Base-by-base conservation (phyloP, 768 basidiomycete genomes). In the Suillus subluteus region DNA sequence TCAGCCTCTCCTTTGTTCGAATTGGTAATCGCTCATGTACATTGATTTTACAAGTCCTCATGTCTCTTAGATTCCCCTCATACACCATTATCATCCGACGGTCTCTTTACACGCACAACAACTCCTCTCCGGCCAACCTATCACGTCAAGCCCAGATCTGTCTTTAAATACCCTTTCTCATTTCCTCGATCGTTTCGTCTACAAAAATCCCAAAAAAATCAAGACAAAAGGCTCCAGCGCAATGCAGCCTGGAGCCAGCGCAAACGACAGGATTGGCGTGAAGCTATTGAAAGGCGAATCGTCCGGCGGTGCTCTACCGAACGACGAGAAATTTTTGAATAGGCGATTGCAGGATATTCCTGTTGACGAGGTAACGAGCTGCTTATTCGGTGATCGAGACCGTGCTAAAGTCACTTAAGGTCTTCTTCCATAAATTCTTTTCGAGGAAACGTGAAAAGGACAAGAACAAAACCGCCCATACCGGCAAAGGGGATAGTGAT, bases 131-230 rank as follows among this genome's bases (percentile, higher is more conserved):
- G 86, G 84, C 9, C 83, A 90, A 58, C 90, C 91, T 0, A 80
- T 98, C 13, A 94, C 94, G 0, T 91, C 92, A 12, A 90, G 87
- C 11, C 86, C 94, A 0, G 96, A 99, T 73, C 90, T 99, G 58
- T 89, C 93, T 12, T 88, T 95, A 65, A 96, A 98, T 80, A 96
- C 96, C 0, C 87, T 98, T 30, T 90, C 93, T 0, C 94, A 96
- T 72, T 98, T 99, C 87, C 86, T 99, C 48, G 98, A 99, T 75
- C 88, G 96, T 3, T 98, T 99, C 80, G 94, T 98, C 52, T 98
- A 95, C 82, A 94, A 96, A 78, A 98, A 99, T 75, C 90, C 96
- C 1, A 99, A 98, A 81, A 89, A 91, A 71, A 69, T 79, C 2
- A 83, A 81, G 65, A 80, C 86, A 9, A 91, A 89, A 73, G 96